Conservation (phyloP, 73 alveolate genomes). For the Halteria grandinella region DNA sequence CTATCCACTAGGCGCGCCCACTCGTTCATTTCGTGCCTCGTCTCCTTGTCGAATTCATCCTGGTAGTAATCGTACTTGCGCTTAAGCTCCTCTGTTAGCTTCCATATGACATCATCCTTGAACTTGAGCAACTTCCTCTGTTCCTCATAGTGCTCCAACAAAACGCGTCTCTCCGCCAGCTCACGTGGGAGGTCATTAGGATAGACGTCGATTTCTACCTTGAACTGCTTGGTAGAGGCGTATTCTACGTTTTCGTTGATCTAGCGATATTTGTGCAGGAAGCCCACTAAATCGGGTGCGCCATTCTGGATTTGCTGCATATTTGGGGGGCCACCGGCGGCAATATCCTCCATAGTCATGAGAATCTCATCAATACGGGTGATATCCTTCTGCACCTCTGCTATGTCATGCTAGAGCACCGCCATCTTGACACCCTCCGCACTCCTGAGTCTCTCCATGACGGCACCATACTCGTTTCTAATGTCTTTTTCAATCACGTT, state of each 20-base stretch:
- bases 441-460: slow-evolving; percentile 95
- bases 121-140: slow-evolving; percentile 75
- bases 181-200: slow-evolving; percentile 85
- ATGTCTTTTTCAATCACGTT: slow-evolving; percentile 93
- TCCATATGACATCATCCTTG: slow-evolving; percentile 90
- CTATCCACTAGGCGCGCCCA: slow-evolving; percentile 85
- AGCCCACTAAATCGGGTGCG: slow-evolving; percentile 52
- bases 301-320: background rate
- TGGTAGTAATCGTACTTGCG: slow-evolving; percentile 66
- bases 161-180: slow-evolving; percentile 84
- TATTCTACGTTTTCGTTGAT: slow-evolving; percentile 85
- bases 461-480: slow-evolving; percentile 92
- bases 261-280: slow-evolving; percentile 70
- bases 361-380: slow-evolving; percentile 92
- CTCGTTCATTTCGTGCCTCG: slow-evolving; percentile 82
- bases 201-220: slow-evolving; percentile 69
- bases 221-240: slow-evolving; percentile 73
- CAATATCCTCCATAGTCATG: slow-evolving; percentile 83
- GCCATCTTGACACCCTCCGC: slow-evolving; percentile 97
- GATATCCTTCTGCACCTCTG: slow-evolving; percentile 94
- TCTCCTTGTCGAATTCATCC: slow-evolving; percentile 69
- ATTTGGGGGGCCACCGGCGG: slow-evolving; percentile 54
- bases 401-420: slow-evolving; percentile 90
- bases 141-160: slow-evolving; percentile 75
- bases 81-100: slow-evolving; percentile 76